Conservation (phyloP, 2,329 filamentous ascomycete genomes). For the Botrytis paeoniae region DNA sequence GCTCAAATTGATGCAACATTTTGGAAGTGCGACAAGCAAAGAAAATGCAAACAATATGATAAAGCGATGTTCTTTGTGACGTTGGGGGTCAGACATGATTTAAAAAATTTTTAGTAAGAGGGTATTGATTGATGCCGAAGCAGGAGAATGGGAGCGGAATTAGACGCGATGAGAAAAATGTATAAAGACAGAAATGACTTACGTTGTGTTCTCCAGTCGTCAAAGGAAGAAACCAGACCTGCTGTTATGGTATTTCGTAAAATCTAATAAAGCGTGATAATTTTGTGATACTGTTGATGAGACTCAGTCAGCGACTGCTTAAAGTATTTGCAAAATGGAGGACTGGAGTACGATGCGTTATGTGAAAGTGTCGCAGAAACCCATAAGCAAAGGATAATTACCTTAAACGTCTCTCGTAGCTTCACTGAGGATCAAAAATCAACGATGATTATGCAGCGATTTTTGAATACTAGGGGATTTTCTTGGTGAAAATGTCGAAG, state of each 20-base stretch:
- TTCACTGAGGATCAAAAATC: neutral
- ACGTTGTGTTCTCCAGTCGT: neutral
- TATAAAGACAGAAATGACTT: neutral
- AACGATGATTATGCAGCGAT: neutral
- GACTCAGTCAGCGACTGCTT: neutral
- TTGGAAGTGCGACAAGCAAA: neutral
- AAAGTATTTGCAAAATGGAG: neutral
- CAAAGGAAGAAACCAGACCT: neutral
- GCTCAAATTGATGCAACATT: neutral
- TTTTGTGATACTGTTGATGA: neutral
- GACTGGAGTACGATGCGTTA: neutral
- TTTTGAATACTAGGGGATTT: neutral
- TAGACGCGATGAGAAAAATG: neutral
- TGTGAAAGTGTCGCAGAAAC: neutral
- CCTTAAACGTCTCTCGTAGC: neutral
- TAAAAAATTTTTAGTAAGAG: neutral
- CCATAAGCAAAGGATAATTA: neutral
- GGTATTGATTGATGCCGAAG: conserved; percentile 1
- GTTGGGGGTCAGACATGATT: neutral
- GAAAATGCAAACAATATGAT: neutral
- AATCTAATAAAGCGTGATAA: neutral
- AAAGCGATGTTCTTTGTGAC: neutral
- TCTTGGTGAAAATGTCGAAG: neutral
- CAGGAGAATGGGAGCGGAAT: neutral
- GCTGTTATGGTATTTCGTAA: neutral